Evolutionary conservation across 495 filamentous ascomycete genomes (phyloP), one percentile per base, ranked within the genome.

Genomic region (Cercophora sp.): DNA sequence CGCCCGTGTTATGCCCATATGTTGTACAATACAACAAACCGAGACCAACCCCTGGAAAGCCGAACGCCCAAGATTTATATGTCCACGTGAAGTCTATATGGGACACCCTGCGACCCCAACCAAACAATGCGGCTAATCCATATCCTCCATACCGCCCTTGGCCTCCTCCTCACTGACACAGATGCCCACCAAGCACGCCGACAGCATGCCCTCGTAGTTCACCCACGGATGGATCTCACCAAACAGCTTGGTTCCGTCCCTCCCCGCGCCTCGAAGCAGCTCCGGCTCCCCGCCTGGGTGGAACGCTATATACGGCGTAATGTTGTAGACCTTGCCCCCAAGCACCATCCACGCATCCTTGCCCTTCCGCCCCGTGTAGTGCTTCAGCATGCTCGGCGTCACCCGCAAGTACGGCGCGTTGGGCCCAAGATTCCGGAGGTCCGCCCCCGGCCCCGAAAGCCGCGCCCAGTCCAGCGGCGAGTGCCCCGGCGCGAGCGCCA

Each of bases 201-300:
- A 81, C 47, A 98, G 69, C 81, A 98, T 96, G 3, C 85, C 87
- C 73, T 97, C 94, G 77, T 89, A 95, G 61, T 95, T 98, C 8
- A 98, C 92, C 93, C 94, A 98, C 15, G 92, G 90, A 75, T 98
- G 93, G 19, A 91, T 80, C 73, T 96, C 90, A 55, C 85, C 83
- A 67, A 98, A 97, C 62, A 98, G 59, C 72, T 83, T 84, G 5
- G 78, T 83, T 29, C 83, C 88, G 62, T 91, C 86, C 55, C 81
- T 78, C 15, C 89, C 93, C 1, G 91, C 92, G 13, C 78, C 85
- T 19, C 86, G 78, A 67, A 96, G 74, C 59, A 97, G 62, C 72
- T 98, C 89, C 3, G 83, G 85, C 70, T 86, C 88, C 3, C 93
- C 93, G 27, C 93, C 93, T 0, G 93, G 93, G 61, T 98, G 93